These are phyloP conservation scores for Cyamopsis tetragonoloba DNA, from an alignment of 306 rosid genomes.

Conservation along the genomic window DNA sequence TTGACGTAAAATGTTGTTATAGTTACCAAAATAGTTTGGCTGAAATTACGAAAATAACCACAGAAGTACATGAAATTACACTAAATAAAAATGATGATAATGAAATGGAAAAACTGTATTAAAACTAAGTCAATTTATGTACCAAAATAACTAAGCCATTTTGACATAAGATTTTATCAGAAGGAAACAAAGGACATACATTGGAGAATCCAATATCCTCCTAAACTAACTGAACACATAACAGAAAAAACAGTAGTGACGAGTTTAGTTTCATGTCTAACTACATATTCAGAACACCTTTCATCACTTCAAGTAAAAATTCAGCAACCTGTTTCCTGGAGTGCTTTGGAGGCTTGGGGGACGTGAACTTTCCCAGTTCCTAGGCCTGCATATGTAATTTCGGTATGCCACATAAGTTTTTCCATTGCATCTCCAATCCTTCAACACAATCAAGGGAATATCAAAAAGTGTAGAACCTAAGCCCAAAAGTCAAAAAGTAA, in stretches of 20 bases:
- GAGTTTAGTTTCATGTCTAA: not conserved
- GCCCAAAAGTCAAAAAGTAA: not conserved
- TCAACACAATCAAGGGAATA: constrained; percentile 28
- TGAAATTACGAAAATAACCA: constrained; percentile 13
- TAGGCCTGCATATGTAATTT: constrained; percentile 67
- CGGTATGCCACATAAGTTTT: constrained; percentile 88
- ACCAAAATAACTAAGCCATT: constrained; percentile 2
- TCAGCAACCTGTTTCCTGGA: constrained; percentile 92
- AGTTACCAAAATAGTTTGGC: constrained; percentile 21
- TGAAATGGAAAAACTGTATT: too few species aligned
- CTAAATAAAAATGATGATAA: too few species aligned
- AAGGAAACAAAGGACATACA: not conserved
- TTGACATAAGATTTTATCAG: not conserved
- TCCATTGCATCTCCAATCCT: constrained; percentile 95
- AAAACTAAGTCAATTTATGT: too few species aligned
- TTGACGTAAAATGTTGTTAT: constrained; percentile 23
- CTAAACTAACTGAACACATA: not conserved
- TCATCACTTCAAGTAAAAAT: constrained; percentile 19
- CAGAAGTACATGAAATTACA: constrained; percentile 15
- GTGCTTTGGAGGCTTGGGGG: constrained; percentile 71
- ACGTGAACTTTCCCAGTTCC: constrained; percentile 66
- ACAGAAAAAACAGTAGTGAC: not conserved
- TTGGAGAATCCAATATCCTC: not conserved
- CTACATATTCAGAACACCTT: constrained; percentile 3
- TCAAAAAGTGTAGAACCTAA: constrained; percentile 5